These are phyloP conservation scores for Phytophthora lateralis DNA, from an alignment of 352 stramenopile genomes.

Conservation along the genomic window DNA sequence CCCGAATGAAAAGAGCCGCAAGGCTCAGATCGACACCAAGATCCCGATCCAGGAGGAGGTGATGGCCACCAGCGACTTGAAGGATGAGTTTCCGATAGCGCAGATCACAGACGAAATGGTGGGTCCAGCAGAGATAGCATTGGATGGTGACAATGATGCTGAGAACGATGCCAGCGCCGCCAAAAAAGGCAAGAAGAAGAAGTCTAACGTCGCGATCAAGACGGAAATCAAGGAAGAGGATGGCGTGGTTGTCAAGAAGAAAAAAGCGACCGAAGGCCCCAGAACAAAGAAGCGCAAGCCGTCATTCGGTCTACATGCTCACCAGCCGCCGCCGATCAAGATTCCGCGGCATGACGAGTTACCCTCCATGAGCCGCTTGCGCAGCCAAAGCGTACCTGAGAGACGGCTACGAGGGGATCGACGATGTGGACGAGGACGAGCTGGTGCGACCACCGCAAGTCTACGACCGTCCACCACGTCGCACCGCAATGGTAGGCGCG, in stretches of 20 bases:
- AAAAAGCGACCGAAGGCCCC: constrained; percentile 1
- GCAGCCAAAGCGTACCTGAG: constrained; percentile 55
- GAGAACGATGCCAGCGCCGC: background rate
- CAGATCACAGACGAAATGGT: constrained; percentile 22
- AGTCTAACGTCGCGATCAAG: constrained; percentile 15
- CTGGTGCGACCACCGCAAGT: constrained; percentile 8
- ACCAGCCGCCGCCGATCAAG: constrained; percentile 64
- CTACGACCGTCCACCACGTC: constrained; percentile 62
- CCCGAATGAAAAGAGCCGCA: constrained; percentile 85
- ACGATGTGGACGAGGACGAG: constrained; percentile 26
- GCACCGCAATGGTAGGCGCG: constrained; percentile 58
- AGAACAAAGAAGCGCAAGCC: constrained; percentile 45
- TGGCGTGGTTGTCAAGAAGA: constrained; percentile 4
- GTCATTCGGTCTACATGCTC: constrained; percentile 25
- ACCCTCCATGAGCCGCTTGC: constrained; percentile 37
- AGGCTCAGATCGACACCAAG: constrained; percentile 68
- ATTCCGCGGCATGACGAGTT: constrained; percentile 59
- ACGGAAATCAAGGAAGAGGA: constrained; percentile 2
- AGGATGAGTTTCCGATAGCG: constrained; percentile 21
- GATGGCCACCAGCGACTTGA: constrained; percentile 10
- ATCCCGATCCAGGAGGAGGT: constrained; percentile 30
- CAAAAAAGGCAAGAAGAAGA: constrained; percentile 36
- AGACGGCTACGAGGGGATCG: constrained; percentile 32
- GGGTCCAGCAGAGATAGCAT: constrained; percentile 9
- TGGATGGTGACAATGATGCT: constrained; percentile 1